Base-by-base conservation (phyloP, 331 rosid genomes). In the Malus hybrid region DNA sequence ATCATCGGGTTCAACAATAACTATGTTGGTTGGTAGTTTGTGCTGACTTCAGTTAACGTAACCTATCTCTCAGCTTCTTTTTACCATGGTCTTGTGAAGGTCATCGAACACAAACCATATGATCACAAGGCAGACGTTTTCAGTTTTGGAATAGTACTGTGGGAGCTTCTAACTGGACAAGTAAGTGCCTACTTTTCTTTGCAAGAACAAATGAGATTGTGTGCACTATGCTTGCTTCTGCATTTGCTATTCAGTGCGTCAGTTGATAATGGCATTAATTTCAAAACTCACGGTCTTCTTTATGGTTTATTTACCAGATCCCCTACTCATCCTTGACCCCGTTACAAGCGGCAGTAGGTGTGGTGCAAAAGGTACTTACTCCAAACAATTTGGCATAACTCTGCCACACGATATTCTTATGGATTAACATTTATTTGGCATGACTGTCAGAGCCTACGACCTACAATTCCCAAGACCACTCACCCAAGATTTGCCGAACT, bases 281-380 rank as follows among this genome's bases (percentile, higher is more conserved):
- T 72, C 57, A 70, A 32, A 63, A 68, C 68, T 80, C 36, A 46
- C 26, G 62, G 78, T 78, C 64, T 34, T 65, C 69, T 44, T 28
- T 58, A 33, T 82, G 34, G 50, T 80, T 32, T 82, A 78, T 79
- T 73, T 53, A 69, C 61, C 91, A 95, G 99, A 83, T 95, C 26
- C 99, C 99, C 7, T 92, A 95, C 80, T 84, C 99, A 46, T 84
- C 62, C 83, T 77, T 90, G 85, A 90, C 97, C 58, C 97, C 99
- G 67, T 83, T 95, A 80, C 99, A 95, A 95, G 99, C 99, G 20
- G 99, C 99, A 6, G 99, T 95, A 24, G 99, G 97, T 44, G 99
- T 95, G 79, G 99, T 95, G 87, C 99, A 95, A 80, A 92, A 92
- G 97, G 99, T 92, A 80, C 71, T 75, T 44, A 42, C 68, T 63